Percentiles rank a stretch among this genome's conserved stretches.
phyloP scores from a whole-genome alignment of 345 rosid species.

The Pistacia integerrima region DNA sequence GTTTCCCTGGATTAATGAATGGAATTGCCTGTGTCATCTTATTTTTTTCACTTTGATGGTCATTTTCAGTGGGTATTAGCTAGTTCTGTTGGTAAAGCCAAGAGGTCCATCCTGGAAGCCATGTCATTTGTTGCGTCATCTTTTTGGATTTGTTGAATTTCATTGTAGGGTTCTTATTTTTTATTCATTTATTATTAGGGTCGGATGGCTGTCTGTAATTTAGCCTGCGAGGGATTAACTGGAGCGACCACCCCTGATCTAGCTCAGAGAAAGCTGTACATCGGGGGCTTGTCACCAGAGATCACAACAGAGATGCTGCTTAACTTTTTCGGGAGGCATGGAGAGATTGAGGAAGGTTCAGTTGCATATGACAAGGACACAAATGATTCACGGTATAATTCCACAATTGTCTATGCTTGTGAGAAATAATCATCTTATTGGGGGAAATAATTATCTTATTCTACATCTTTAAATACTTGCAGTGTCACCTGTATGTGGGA shows the following conservation, averaged over 20 bases:
- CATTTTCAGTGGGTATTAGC: neutral
- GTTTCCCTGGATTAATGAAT: neutral
- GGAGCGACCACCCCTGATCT: slow-evolving; percentile 53
- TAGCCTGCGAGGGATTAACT: slow-evolving; percentile 60
- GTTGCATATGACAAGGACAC: slow-evolving; percentile 74
- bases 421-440: neutral
- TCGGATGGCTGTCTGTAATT: slow-evolving; percentile 65
- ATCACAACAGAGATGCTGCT: slow-evolving; percentile 61
- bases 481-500: neutral
- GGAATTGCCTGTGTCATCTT: neutral
- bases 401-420: neutral
- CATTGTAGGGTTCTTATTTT: neutral
- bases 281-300: slow-evolving; percentile 66
- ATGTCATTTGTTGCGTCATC: neutral
- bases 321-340: slow-evolving; percentile 47
- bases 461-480: too few relatives aligned
- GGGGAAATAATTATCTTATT: too few relatives aligned
- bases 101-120: neutral
- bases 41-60: neutral
- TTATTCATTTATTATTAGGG: slow-evolving; percentile 41
- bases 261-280: slow-evolving; percentile 62
- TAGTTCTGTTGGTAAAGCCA: neutral
- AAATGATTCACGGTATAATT: slow-evolving; percentile 55
- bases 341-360: slow-evolving; percentile 71
- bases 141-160: neutral